Percentiles rank a stretch among this genome's conserved stretches.
Evolutionary conservation across 371 early-diverging fungal species (phyloP).

Genomic region (Vavraia culicis): DNA sequence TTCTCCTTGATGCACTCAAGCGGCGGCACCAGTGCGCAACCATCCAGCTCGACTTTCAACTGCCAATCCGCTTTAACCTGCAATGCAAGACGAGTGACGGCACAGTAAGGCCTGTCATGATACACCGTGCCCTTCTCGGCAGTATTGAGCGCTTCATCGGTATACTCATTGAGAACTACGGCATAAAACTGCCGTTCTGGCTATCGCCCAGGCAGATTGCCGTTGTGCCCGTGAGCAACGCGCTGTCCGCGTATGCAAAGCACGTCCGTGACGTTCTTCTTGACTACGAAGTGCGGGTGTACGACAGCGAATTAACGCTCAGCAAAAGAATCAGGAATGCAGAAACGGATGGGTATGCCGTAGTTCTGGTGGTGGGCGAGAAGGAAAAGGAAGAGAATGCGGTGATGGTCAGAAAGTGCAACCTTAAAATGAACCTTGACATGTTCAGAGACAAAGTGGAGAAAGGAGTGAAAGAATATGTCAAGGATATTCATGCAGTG

Average conservation of each 20-base stretch:
- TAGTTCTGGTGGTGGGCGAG: slow-evolving; percentile 71
- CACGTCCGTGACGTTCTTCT: slow-evolving; percentile 45
- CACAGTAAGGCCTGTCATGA: slow-evolving; percentile 68
- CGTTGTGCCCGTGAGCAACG: slow-evolving; percentile 48
- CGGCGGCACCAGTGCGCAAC: slow-evolving; percentile 89
- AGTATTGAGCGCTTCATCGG: slow-evolving; percentile 90
- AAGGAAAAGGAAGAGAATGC: slow-evolving; percentile 58
- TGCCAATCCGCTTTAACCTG: slow-evolving; percentile 70
- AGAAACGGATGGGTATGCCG: slow-evolving; percentile 63
- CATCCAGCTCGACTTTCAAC: slow-evolving; percentile 86
- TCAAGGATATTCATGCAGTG: too few relatives aligned
- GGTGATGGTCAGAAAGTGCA: slow-evolving; percentile 45
- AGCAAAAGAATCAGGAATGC: slow-evolving; percentile 84
- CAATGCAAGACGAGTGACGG: slow-evolving; percentile 54
- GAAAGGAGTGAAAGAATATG: too few relatives aligned
- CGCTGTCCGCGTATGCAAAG: slow-evolving; percentile 39
- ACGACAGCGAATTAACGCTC: slow-evolving; percentile 59
- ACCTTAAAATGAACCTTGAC: too few relatives aligned
- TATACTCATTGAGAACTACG: slow-evolving; percentile 78
- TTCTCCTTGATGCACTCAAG: slow-evolving; percentile 69
- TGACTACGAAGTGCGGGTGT: slow-evolving; percentile 54
- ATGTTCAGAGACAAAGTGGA: too few relatives aligned
- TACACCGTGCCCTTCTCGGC: slow-evolving; percentile 92
- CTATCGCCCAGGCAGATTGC: slow-evolving; percentile 75
- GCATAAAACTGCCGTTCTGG: slow-evolving; percentile 84